These are phyloP conservation scores for Parvularia atlantis DNA, from an alignment of 78 protist genomes.

Conservation along the genomic window DNA sequence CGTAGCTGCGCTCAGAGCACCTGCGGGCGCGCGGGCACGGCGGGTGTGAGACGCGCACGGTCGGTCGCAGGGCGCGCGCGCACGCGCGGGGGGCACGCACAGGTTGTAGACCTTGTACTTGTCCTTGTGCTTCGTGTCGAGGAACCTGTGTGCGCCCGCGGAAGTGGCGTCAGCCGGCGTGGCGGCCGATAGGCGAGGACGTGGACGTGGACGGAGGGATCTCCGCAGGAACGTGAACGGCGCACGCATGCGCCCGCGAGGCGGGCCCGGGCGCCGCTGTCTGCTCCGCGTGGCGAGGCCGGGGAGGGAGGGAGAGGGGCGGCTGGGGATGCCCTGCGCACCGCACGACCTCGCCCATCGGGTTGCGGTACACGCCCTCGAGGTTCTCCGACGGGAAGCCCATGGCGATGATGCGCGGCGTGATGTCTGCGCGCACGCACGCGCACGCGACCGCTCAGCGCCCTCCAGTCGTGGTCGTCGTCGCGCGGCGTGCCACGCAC, in stretches of 20 bases:
- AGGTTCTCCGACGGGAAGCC: conserved; percentile 29
- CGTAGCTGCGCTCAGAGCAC: conserved; percentile 70
- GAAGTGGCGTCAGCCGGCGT: too few relatives aligned
- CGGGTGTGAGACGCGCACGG: not conserved
- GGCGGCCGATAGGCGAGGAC: too few relatives aligned
- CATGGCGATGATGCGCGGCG: conserved; percentile 32
- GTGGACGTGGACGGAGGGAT: too few relatives aligned
- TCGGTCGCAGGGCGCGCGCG: not conserved
- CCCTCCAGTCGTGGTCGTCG: not conserved
- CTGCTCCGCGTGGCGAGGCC: too few relatives aligned
- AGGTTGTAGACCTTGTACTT: conserved; percentile 66
- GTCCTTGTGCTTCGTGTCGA: conserved; percentile 40
- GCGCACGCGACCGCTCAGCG: not conserved
- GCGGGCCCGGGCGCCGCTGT: too few relatives aligned
- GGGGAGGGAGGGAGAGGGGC: too few relatives aligned
- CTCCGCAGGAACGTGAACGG: too few relatives aligned
- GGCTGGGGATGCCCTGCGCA: conserved; percentile 6
- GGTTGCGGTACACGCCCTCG: conserved; percentile 40
- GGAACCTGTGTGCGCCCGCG: too few relatives aligned
- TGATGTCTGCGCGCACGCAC: not conserved
- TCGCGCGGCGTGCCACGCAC: not conserved
- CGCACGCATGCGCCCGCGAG: too few relatives aligned
- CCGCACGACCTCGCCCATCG: conserved; percentile 9
- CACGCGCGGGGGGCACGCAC: not conserved
- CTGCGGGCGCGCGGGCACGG: not conserved